Evolutionary conservation across 305 asterid genomes (phyloP), one percentile per base, ranked within the genome.

Genomic region (Solanum aculeatissimum): DNA sequence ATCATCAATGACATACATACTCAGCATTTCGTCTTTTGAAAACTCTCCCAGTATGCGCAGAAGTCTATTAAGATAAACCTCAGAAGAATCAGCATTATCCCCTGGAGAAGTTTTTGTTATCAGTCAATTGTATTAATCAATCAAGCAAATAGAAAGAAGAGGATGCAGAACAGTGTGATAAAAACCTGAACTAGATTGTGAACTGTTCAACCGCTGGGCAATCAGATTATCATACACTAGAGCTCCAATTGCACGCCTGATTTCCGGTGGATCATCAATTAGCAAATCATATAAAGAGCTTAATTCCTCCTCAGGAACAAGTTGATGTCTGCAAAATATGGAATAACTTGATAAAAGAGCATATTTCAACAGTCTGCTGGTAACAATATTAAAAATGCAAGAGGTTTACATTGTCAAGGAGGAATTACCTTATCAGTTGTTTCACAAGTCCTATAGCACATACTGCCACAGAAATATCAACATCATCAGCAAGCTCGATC

Each of bases 371-470:
- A 82, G 45, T 29, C 49, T 68, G 84, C 62, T 71, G 77, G 86
- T 62, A 85, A 87, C 62, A 85, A 29, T 57, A 51, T 81, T 87
- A 80, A 66, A 83, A 55, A 58, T 35, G 18, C 68, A 83, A 66
- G 72, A 83, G 45, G 57, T 54, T 40, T 83, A 29, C 54, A 60
- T 13, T 25, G 77, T 6, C 29, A 57, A 62, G 38, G 35, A 62
- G 38, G 35, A 83, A 69, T 65, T 94, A 95, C 99, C 99, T 93
- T 84, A 97, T 85, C 38, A 95, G 93, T 86, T 95, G 98, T 85
- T 94, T 97, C 85, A 95, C 99, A 79, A 97, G 98, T 87, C 98
- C 99, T 84, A 97, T 95, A 80, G 98, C 99, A 91, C 96, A 97
- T 82, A 97, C 99, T 85, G 99, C 93, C 86, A 97, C 99, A 84